A percentile compares a stretch with the other conserved stretches of the same genome.
phyloP scores from a whole-genome alignment of 345 rosid genomes.

The Iberis pinnata region DNA sequence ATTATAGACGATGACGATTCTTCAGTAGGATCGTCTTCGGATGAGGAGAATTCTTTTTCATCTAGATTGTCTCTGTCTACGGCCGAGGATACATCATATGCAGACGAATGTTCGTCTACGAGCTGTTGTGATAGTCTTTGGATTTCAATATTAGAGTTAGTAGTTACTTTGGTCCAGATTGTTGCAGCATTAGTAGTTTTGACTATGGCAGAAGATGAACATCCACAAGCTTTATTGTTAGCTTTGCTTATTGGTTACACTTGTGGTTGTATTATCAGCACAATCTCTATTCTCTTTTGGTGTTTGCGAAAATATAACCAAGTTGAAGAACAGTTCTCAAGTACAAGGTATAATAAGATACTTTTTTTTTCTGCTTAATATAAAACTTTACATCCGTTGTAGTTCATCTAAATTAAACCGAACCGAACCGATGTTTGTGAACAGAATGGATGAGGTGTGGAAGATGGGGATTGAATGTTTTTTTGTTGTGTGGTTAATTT shows the following conservation, averaged over 20 bases:
- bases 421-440: constrained; percentile 7
- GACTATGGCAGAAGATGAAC: constrained; percentile 11
- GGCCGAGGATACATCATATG: background rate
- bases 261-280: constrained; percentile 10
- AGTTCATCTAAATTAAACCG: too few species aligned
- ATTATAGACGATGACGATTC: background rate
- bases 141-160: background rate
- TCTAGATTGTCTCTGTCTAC: constrained; percentile 7
- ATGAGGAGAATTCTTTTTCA: background rate
- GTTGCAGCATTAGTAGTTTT: constrained; percentile 10
- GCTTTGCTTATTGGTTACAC: constrained; percentile 15
- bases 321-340: too few species aligned
- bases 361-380: too few species aligned
- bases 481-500: constrained; percentile 6
- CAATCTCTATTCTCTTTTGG: too few species aligned
- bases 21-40: background rate
- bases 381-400: too few species aligned
- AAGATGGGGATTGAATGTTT: constrained; percentile 10
- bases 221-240: constrained; percentile 10
- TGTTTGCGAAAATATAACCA: too few species aligned
- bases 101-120: constrained; percentile 2
- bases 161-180: constrained; percentile 7
- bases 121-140: background rate
- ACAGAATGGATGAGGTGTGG: background rate
- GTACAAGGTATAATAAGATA: too few species aligned